Base-by-base conservation (phyloP, 202 grass and related monocot genomes). In the Setaria viridis region DNA sequence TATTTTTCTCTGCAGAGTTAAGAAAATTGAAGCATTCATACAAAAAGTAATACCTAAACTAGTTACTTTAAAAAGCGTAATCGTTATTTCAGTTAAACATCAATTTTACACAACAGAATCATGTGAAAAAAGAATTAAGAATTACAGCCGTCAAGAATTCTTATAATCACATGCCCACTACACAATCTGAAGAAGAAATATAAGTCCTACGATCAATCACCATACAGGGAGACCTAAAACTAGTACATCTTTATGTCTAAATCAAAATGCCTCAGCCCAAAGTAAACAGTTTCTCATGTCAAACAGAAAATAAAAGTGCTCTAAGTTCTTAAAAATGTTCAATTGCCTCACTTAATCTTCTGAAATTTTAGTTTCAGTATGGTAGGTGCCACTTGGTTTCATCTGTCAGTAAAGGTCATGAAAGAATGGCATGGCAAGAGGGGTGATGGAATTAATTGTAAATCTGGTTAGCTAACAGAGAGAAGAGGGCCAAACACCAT, bases 21-120 rank as follows among this genome's bases (percentile, higher is more conserved):
- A 64, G 6, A 81, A 80, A 73, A 69, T 13, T 51, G 42, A 70
- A 54, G 7, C 56, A 90, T 71, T 75, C 37, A 63, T 83, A 46
- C 47, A 21, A 81, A 62, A 63, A 41, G 29, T 73, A 78, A 65
- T 29, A 72, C 8, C n/a, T 21, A 30, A 21, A 72, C 7, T 85
- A 57, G 47, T 72, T 57, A 72, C 29, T 79, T 75, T 60, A 30
- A 53, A 89, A 85, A 73, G 2, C 46, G 1, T 50, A 50, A 76
- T 43, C 50, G 76, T 8, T 56, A 75, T 48, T 74, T 75, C 25
- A 32, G 65, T n/a, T 11, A 10, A 30, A 72, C 25, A 32, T 54
- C 9, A 53, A 76, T 43, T 74, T 42, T 32, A 56, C 25, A 71
- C 63, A 25, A 60, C n/a, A 11, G 19, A 35, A 82, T 82, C 39